phyloP scores from a whole-genome alignment of 495 filamentous ascomycete genomes.

The Annulohypoxylon stygium region DNA sequence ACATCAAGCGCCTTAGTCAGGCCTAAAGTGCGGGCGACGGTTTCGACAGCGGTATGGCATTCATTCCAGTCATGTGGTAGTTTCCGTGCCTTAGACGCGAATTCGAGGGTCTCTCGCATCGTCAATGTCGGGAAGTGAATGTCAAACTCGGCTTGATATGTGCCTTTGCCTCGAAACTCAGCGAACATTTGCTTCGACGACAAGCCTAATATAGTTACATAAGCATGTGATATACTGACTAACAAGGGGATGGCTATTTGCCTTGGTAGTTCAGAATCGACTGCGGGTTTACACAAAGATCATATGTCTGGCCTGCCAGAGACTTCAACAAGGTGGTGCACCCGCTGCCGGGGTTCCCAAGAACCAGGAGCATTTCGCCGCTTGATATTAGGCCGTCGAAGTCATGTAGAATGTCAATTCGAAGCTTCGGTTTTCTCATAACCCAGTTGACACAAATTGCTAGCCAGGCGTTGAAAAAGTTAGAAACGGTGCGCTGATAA shows the following conservation, averaged over 20 bases:
- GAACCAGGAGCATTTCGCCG: conserved; percentile 8
- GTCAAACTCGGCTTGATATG: conserved; percentile 51
- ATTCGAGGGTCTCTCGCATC: not conserved
- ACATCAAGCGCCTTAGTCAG: conserved; percentile 81
- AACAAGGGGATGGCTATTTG: not conserved
- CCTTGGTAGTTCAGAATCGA: conserved; percentile 2
- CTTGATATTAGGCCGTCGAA: not conserved
- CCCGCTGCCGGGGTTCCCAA: not conserved
- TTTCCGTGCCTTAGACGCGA: not conserved
- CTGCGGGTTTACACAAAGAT: not conserved
- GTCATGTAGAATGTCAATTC: not conserved
- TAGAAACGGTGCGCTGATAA: not conserved
- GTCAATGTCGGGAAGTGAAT: not conserved
- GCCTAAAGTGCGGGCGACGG: conserved; percentile 67
- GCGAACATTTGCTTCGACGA: conserved; percentile 2
- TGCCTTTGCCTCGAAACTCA: conserved; percentile 56
- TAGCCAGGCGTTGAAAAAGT: not conserved
- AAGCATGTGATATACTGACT: not conserved
- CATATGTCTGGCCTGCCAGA: not conserved
- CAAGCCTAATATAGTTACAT: not conserved
- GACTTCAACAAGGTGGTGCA: not conserved
- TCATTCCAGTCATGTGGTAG: not conserved
- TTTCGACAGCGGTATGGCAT: not conserved
- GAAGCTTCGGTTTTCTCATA: not conserved
- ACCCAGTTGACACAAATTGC: not conserved